Conservation (phyloP, 768 basidiomycete genomes). For the Termitomyces sp. region DNA sequence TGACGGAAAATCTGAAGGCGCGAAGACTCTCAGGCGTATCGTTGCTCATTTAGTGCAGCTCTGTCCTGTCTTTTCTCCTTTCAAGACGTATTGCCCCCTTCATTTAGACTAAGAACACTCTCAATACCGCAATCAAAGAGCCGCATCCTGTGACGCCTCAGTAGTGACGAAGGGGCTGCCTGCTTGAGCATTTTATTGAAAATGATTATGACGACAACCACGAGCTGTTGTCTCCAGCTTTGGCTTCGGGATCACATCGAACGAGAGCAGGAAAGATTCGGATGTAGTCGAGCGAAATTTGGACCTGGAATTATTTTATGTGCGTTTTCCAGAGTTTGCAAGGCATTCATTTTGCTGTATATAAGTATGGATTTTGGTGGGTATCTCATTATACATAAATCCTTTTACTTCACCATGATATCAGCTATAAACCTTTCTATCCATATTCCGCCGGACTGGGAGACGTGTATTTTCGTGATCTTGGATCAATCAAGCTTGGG, state of each 20-base stretch:
- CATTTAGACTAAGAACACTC: slow-evolving; percentile 46
- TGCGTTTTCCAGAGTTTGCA: background rate
- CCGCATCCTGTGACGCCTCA: slow-evolving; percentile 60
- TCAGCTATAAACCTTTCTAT: too few species aligned
- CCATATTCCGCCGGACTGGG: too few species aligned
- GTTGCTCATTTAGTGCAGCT: slow-evolving; percentile 61
- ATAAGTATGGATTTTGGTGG: background rate
- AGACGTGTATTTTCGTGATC: too few species aligned
- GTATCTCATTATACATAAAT: background rate
- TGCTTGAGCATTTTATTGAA: slow-evolving; percentile 56
- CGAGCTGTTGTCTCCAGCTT: slow-evolving; percentile 17
- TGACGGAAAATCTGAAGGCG: slow-evolving; percentile 70
- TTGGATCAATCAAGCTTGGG: too few species aligned
- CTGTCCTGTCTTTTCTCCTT: background rate
- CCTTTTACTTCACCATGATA: background rate
- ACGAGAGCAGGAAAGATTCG: background rate
- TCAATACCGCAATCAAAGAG: slow-evolving; percentile 50
- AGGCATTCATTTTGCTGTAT: background rate
- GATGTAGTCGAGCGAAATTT: background rate
- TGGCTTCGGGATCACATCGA: background rate
- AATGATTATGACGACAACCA: slow-evolving; percentile 45
- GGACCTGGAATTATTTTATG: background rate
- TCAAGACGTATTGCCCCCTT: too few species aligned
- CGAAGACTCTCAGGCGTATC: slow-evolving; percentile 52
- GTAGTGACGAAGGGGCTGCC: slow-evolving; percentile 70